Conservation (phyloP, 2,329 filamentous ascomycete genomes). For the Nothomitra cinnamomea region DNA sequence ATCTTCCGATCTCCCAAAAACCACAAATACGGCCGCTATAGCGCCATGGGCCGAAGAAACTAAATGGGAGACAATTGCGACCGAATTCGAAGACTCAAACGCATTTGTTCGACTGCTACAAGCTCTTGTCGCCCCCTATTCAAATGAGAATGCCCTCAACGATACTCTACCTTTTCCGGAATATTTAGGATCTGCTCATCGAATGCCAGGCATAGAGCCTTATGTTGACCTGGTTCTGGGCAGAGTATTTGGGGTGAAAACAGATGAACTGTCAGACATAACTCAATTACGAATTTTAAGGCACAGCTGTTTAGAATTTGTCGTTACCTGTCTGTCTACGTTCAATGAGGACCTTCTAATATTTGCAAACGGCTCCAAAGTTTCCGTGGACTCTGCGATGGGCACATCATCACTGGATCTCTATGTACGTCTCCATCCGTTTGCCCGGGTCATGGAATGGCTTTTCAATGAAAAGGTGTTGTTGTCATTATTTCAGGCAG, state of each 20-base stretch:
- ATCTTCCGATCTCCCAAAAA: slow-evolving; percentile 24
- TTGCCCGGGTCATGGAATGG: slow-evolving; percentile 93
- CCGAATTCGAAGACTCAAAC: slow-evolving; percentile 70
- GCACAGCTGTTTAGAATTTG: slow-evolving; percentile 70
- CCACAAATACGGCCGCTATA: slow-evolving; percentile 24
- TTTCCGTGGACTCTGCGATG: slow-evolving; percentile 60
- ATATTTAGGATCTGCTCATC: slow-evolving; percentile 56
- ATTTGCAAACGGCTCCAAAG: slow-evolving; percentile 61
- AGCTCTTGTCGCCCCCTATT: slow-evolving; percentile 49
- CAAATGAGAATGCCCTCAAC: slow-evolving; percentile 43
- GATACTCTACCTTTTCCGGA: slow-evolving; percentile 78
- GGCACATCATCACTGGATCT: slow-evolving; percentile 54
- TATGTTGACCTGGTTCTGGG: slow-evolving; percentile 87
- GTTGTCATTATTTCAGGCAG: slow-evolving; percentile 56
- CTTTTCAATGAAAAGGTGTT: slow-evolving; percentile 88
- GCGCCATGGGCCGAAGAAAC: slow-evolving; percentile 33
- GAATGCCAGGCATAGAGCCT: slow-evolving; percentile 73
- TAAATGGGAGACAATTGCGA: slow-evolving; percentile 57
- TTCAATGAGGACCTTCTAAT: slow-evolving; percentile 93
- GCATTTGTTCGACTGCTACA: slow-evolving; percentile 67
- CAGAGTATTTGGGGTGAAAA: slow-evolving; percentile 52
- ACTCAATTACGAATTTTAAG: slow-evolving; percentile 57
- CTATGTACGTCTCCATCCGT: slow-evolving; percentile 82
- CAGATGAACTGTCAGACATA: slow-evolving; percentile 46
- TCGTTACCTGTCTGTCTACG: slow-evolving; percentile 56